Base-by-base conservation (phyloP, 1,139 yeast species). In the Kodamaea sp. region DNA sequence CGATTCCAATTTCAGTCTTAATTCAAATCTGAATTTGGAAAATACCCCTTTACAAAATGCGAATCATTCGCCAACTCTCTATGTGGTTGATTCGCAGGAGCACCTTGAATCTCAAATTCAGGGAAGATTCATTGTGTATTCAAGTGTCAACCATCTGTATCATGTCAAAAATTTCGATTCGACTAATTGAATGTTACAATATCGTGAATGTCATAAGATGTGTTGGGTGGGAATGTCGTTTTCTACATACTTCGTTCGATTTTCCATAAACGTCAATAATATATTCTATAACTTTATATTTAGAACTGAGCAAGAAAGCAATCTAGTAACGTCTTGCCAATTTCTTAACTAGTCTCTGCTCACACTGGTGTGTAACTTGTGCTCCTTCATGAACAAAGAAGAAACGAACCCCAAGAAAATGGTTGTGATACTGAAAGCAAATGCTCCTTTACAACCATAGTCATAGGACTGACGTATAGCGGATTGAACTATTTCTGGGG, bases 91-190 rank as follows among this genome's bases (percentile, higher is more conserved):
- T 15, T n/a, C 22, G 10, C 7, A 7, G 6, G 7, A 7, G 12
- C n/a, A 22, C 6, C n/a, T n/a, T n/a, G 13, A 22, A 7, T 22
- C 24, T 7, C n/a, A 22, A 11, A 22, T 10, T 22, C 15, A 26
- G 11, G 15, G 18, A n/a, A 41, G 45, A 15, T 27, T 55, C 13
- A 29, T 53, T 15, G 66, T 72, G 24, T 57, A 63, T 25, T 68
- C 72, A 23, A 75, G 76, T 2, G 51, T 55, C 26, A 66, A 70
- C 37, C 77, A 71, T 46, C 57, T 57, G 26, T 72, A 72, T 43
- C 65, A 55, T 31, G 63, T 71, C 20, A 63, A 18, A 9, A 18
- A 18, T 18, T 18, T 7, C 21, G 21, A 18, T 6, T 9, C 21
- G 21, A 18, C 6, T 18, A 18, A 9, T 18, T 18, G 9, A n/a